Evolutionary conservation across 2,329 filamentous ascomycete species (phyloP).

Genomic region (Colletotrichum filicis): DNA sequence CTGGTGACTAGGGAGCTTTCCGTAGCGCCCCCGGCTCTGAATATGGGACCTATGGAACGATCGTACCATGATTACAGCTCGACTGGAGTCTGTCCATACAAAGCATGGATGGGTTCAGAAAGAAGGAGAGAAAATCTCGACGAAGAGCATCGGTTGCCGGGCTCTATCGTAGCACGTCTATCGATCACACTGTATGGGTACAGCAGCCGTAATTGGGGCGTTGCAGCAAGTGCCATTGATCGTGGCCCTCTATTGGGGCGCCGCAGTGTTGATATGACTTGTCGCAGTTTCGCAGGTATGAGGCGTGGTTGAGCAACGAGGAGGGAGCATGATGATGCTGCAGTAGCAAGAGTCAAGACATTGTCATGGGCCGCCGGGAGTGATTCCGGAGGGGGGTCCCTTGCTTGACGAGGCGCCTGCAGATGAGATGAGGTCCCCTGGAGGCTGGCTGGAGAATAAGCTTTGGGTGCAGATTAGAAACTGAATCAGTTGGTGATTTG

Average conservation of each 20-base stretch:
- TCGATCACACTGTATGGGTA: neutral
- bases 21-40: neutral
- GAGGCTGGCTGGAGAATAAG: neutral
- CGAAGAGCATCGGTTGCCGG: neutral
- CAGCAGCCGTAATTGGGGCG: neutral
- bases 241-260: neutral
- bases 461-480: neutral
- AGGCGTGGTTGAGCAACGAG: neutral
- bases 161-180: neutral
- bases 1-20: neutral
- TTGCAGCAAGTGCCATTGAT: neutral
- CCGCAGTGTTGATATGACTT: neutral
- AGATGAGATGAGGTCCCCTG: neutral
- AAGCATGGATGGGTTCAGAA: neutral
- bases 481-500: constrained; percentile 28
- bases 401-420: neutral
- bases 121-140: neutral
- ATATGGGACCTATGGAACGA: constrained; percentile 28
- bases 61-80: constrained; percentile 25
- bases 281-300: neutral
- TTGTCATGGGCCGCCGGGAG: constrained; percentile 13
- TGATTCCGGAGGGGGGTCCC: constrained; percentile 17
- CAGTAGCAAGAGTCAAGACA: neutral
- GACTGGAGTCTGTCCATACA: neutral
- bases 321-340: neutral